Evolutionary conservation across 257 asterid species (phyloP).

Genomic region (Solanum bulbocastanum): DNA sequence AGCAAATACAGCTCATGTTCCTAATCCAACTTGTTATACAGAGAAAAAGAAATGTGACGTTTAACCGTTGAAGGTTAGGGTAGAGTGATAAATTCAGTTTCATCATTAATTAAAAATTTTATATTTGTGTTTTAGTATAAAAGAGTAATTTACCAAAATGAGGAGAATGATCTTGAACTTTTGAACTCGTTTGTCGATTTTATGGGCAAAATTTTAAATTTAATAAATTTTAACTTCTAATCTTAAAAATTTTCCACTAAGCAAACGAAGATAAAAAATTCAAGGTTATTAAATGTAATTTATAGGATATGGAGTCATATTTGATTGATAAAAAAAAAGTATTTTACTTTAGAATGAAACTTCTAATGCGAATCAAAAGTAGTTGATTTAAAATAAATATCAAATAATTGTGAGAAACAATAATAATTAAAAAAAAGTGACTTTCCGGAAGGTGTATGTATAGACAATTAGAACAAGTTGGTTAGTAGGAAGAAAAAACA

Average conservation of each 20-base stretch:
- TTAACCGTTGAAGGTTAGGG: neutral
- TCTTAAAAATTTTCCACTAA: neutral
- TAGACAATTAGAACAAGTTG: neutral
- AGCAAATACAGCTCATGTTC: neutral
- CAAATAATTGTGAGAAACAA: neutral
- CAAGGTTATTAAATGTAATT: neutral
- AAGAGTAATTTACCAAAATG: neutral
- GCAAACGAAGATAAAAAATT: neutral
- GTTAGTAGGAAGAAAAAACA: neutral
- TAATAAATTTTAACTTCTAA: neutral
- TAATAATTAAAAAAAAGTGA: neutral
- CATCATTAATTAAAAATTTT: neutral
- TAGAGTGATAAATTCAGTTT: neutral
- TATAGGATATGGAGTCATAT: rapidly evolving
- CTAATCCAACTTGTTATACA: neutral
- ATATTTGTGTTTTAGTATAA: neutral
- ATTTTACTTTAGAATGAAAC: neutral
- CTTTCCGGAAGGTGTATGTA: neutral
- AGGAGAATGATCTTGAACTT: rapidly evolving
- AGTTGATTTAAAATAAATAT: neutral
- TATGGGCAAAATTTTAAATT: neutral
- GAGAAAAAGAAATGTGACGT: neutral
- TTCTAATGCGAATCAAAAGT: neutral
- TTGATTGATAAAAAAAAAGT: neutral
- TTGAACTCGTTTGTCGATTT: neutral